Evolutionary conservation across 73 alveolate genomes (phyloP).

Genomic region (Paramecium pentaurelia): DNA sequence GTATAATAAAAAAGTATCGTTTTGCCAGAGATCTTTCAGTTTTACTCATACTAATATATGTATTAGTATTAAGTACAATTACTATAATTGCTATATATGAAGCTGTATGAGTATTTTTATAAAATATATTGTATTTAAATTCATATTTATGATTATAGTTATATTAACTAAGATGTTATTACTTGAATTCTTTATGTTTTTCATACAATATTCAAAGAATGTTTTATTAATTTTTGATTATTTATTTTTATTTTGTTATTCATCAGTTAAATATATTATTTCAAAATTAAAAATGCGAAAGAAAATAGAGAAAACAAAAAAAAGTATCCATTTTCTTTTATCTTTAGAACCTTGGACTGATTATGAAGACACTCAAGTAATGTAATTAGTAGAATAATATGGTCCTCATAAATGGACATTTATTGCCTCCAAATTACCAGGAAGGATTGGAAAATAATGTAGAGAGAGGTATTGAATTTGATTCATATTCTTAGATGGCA

Average conservation of each 20-base stretch:
- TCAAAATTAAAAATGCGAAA: constrained; percentile 21
- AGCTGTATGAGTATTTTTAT: background rate
- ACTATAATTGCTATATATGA: background rate
- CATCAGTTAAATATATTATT: constrained; percentile 12
- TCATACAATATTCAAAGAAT: background rate
- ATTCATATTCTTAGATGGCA: constrained; percentile 84
- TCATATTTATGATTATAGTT: background rate
- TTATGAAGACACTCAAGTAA: constrained; percentile 93
- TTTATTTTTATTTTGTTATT: background rate
- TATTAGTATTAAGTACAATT: background rate
- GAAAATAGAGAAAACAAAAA: constrained; percentile 19
- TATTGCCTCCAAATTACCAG: constrained; percentile 92
- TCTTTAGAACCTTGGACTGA: constrained; percentile 90
- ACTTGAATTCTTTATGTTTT: background rate
- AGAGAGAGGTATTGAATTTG: constrained; percentile 73
- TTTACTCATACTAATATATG: background rate
- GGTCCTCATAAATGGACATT: constrained; percentile 98
- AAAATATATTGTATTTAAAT: background rate
- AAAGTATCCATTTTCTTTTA: background rate
- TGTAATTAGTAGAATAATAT: constrained; percentile 86
- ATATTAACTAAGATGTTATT: background rate
- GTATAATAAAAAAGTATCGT: background rate
- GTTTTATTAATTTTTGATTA: background rate
- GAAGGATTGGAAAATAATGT: constrained; percentile 97
- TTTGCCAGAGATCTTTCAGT: constrained; percentile 8